Conservation (phyloP, 2,329 filamentous ascomycete species). For the Nemania diffusa region DNA sequence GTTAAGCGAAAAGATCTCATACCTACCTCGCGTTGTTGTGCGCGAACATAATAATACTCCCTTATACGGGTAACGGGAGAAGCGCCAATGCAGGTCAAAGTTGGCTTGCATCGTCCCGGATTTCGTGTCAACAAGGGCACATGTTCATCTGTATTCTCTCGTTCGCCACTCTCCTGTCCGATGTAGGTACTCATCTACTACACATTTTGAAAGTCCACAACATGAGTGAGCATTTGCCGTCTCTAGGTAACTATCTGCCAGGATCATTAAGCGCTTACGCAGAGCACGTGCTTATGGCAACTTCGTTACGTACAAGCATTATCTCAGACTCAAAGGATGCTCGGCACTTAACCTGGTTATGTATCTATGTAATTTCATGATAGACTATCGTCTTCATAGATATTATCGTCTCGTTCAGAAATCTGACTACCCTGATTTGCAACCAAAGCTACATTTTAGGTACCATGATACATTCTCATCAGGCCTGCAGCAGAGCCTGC, state of each 20-base stretch:
- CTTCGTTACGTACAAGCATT: not conserved
- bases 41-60: not conserved
- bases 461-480: not conserved
- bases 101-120: conserved; percentile 11
- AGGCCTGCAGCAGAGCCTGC: not conserved
- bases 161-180: not conserved
- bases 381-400: not conserved
- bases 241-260: not conserved
- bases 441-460: not conserved
- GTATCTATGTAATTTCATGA: not conserved
- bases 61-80: not conserved
- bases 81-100: conserved; percentile 15
- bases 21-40: not conserved
- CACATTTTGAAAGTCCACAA: not conserved
- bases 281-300: not conserved
- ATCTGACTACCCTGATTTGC: not conserved
- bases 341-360: no score
- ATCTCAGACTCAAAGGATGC: not conserved
- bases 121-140: not conserved
- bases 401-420: not conserved
- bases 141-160: not conserved
- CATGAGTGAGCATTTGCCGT: not conserved
- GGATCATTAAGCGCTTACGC: not conserved
- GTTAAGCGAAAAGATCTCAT: not conserved
- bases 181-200: not conserved